These are phyloP conservation scores for Ophiocordyceps sinensis DNA, from an alignment of 2,329 filamentous ascomycete genomes.

Conservation along the genomic window DNA sequence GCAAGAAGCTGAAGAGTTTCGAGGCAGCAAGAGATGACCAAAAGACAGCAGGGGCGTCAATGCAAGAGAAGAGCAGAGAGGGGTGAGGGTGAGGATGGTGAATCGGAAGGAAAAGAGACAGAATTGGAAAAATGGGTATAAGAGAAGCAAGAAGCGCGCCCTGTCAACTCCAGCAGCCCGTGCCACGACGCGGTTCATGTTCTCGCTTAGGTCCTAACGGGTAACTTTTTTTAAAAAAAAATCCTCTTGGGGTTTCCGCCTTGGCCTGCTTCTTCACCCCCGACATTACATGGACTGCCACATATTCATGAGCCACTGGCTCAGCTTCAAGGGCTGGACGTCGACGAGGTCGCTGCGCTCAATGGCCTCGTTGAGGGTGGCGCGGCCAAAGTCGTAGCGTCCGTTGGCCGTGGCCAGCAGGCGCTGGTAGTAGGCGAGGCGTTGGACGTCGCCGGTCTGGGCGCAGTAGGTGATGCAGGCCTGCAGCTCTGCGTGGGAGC, in stretches of 20 bases:
- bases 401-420: conserved; percentile 55
- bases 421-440: conserved; percentile 40
- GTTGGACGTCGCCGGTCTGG: conserved; percentile 31
- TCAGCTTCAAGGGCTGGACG: conserved; percentile 34
- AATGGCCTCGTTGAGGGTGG: conserved; percentile 43
- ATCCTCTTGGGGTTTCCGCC: no score
- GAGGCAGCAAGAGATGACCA: no score
- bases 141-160: background rate
- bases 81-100: background rate
- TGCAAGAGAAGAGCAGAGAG: background rate
- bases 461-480: conserved; percentile 26
- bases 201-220: no score
- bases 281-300: conserved; percentile 5
- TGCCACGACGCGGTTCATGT: no score
- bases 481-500: conserved; percentile 25
- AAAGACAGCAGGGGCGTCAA: no score
- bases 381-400: conserved; percentile 47
- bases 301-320: conserved; percentile 32
- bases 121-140: background rate
- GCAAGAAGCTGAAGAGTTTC: no score
- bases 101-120: background rate
- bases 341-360: conserved; percentile 19
- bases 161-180: background rate
- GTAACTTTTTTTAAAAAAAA: no score
- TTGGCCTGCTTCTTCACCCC: background rate